Percentiles rank a stretch among this genome's conserved stretches.
Evolutionary conservation across 2,329 filamentous ascomycete species (phyloP).

Genomic region (Cadophora gregata): DNA sequence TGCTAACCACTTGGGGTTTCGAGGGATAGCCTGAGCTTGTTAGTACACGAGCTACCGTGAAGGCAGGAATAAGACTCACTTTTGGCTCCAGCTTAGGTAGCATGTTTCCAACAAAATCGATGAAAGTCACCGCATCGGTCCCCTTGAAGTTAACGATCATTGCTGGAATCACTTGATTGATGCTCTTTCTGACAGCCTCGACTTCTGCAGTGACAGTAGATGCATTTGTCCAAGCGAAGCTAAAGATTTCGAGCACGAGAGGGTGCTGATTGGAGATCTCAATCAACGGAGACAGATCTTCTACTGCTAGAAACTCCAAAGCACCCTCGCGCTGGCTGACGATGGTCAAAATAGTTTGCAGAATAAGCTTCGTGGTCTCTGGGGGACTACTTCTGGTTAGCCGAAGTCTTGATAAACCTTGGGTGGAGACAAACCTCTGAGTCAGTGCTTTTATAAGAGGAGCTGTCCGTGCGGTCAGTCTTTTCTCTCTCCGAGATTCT

Average conservation of each 20-base stretch:
- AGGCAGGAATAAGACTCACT: slow-evolving; percentile 47
- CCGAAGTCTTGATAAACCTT: background rate
- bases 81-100: slow-evolving; percentile 55
- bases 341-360: slow-evolving; percentile 63
- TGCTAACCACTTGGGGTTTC: slow-evolving; percentile 60
- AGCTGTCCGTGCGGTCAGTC: slow-evolving; percentile 59
- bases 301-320: slow-evolving; percentile 52
- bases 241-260: slow-evolving; percentile 60
- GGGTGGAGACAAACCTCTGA: slow-evolving; percentile 52
- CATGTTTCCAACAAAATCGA: slow-evolving; percentile 61
- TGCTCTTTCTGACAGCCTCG: slow-evolving; percentile 46
- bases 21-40: slow-evolving; percentile 52
- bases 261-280: slow-evolving; percentile 62
- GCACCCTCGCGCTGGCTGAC: slow-evolving; percentile 59
- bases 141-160: slow-evolving; percentile 61
- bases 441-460: slow-evolving; percentile 59
- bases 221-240: slow-evolving; percentile 62
- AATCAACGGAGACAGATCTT: slow-evolving; percentile 60
- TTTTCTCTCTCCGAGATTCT: slow-evolving; percentile 50
- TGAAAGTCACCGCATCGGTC: slow-evolving; percentile 64
- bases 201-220: slow-evolving; percentile 44
- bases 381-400: slow-evolving; percentile 50
- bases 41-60: background rate
- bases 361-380: slow-evolving; percentile 57
- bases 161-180: slow-evolving; percentile 54